A percentile compares a stretch with the other conserved stretches of the same genome.
Conservation (phyloP, 73 alveolate species). For the Paramecium bursaria region DNA sequence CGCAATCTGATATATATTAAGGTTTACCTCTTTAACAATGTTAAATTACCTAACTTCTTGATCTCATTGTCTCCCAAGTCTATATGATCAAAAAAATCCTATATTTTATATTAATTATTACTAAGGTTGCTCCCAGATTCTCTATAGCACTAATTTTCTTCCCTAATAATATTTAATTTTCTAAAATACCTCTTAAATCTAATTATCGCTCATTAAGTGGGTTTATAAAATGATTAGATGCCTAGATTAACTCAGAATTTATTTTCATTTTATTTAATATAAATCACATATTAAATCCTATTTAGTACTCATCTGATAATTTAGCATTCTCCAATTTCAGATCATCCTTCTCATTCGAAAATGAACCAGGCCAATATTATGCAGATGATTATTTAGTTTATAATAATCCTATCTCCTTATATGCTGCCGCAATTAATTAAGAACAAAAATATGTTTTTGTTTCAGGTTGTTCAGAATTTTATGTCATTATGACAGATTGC, state of each 20-base stretch:
- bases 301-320: conserved; percentile 49
- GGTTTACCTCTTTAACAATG: conserved; percentile 59
- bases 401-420: conserved; percentile 14
- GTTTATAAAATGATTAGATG: conserved; percentile 58
- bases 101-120: conserved; percentile 26
- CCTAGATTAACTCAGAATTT: conserved; percentile 64
- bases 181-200: conserved; percentile 54
- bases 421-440: conserved; percentile 3
- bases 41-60: conserved; percentile 59
- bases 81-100: conserved; percentile 69
- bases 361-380: conserved; percentile 55
- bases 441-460: conserved; percentile 46
- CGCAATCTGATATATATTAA: conserved; percentile 34
- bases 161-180: not conserved
- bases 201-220: conserved; percentile 66
- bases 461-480: not conserved
- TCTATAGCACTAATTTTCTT: conserved; percentile 60
- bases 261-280: conserved; percentile 68
- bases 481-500: conserved; percentile 2
- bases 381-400: not conserved
- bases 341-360: conserved; percentile 46
- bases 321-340: not conserved
- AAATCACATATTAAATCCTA: conserved; percentile 60
- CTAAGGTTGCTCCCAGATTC: conserved; percentile 69
- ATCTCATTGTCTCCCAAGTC: conserved; percentile 70